phyloP scores from a whole-genome alignment of 2,329 filamentous ascomycete species.

The Macrophomina phaseolina region DNA sequence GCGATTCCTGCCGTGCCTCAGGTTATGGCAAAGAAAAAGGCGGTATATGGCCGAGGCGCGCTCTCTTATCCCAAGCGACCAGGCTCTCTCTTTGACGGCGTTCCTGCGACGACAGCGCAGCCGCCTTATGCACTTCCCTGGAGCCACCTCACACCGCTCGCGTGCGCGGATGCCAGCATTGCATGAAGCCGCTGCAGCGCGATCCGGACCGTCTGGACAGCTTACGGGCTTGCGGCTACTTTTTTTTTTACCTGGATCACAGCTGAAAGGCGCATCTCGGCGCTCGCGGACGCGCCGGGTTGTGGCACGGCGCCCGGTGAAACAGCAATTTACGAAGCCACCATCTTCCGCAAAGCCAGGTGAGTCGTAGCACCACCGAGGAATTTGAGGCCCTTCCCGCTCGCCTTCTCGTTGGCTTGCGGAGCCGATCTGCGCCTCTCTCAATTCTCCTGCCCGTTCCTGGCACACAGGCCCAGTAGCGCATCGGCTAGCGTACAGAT shows the following conservation, averaged over 20 bases:
- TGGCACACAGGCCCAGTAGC: conserved; percentile 13
- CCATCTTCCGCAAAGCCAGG: conserved; percentile 19
- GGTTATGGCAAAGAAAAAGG: conserved; percentile 15
- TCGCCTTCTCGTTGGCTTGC: conserved; percentile 12
- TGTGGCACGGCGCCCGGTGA: conserved; percentile 24
- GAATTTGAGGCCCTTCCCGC: conserved; percentile 15
- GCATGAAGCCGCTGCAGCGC: conserved; percentile 23
- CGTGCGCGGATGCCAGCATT: conserved; percentile 14
- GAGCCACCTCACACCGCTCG: conserved; percentile 27
- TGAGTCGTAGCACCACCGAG: conserved; percentile 18
- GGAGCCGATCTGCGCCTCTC: conserved; percentile 26
- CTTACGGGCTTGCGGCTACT: conserved; percentile 14
- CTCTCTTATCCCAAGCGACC: conserved; percentile 3
- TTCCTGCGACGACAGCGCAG: conserved; percentile 20
- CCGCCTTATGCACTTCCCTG: conserved; percentile 20
- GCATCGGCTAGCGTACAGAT: conserved; percentile 24
- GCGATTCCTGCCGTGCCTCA: conserved; percentile 24
- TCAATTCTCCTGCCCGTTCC: conserved; percentile 26
- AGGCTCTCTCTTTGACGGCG: background rate
- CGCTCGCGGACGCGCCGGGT: conserved; percentile 16
- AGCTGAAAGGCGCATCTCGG: conserved; percentile 25
- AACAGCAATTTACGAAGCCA: conserved; percentile 25
- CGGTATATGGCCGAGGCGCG: conserved; percentile 22
- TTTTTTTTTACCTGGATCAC: conserved; percentile 22
- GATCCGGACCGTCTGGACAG: conserved; percentile 23